Base-by-base conservation (phyloP, 768 basidiomycete species). In the Bullera alba region DNA sequence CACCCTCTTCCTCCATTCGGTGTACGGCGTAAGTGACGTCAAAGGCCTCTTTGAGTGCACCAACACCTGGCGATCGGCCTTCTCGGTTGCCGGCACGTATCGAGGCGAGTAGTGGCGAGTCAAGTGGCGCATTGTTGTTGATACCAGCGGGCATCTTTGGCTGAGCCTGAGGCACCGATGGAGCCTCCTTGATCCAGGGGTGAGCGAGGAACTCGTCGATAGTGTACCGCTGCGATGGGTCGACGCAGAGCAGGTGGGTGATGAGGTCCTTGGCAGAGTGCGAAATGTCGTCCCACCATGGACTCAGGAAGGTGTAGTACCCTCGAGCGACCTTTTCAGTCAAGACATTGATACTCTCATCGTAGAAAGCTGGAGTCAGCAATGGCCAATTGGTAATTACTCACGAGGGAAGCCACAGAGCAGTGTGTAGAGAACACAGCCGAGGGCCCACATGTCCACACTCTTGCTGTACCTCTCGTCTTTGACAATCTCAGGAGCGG, bases 391-490 rank as follows among this genome's bases (percentile, higher is more conserved):
- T 34, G 12, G 16, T 8, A 17, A 26, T 2, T 5, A 71, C 71
- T 60, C 49, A 72, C 72, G 70, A 62, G 71, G 73, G 70, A 96
- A 95, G 46, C 95, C 95, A 63, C 95, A 97, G 17, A 99, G 82
- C 2, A 97, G 78, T 2, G 95, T 99, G 75, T 99, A 99, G 1
- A 99, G 79, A n/a, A 99, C 95, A 72, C 95, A 99, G 34, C 95
- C 95, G 30, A 99, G 76, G 2, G 95, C 95, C 95, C 95, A 99
- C 95, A 97, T 96, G 69, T 99, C 95, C 48, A 97, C 93, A 64
- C 86, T 89, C 60, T 72, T 70, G 38, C 61, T 65, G 50, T 72
- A 72, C 25, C 65, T 48, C 75, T 99, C 93, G 68, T 97, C 95
- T 75, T 96, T 97, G 63, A 99, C 95, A 54, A 99, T 99, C 75